Percentiles rank a stretch among this genome's conserved stretches.
Evolutionary conservation across 1,284 basidiomycete genomes (phyloP).

Genomic region (Ceratobasidium sp.): DNA sequence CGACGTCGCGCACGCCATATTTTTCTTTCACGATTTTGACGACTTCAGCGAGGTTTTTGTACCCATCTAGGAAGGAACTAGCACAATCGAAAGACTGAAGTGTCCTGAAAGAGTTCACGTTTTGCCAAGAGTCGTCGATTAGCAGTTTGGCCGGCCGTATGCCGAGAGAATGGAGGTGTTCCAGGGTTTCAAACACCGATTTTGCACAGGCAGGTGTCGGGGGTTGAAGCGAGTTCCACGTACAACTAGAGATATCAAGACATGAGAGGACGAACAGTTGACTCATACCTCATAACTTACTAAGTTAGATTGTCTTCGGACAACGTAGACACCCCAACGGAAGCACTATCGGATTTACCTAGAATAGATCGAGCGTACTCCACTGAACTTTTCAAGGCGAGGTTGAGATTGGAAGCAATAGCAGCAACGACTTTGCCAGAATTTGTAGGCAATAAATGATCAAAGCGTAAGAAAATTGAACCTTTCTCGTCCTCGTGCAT

Average conservation of each 20-base stretch:
- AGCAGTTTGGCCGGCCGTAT: slow-evolving; percentile 45
- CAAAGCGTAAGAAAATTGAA: slow-evolving; percentile 40
- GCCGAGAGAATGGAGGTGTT: slow-evolving; percentile 41
- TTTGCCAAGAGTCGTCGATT: slow-evolving; percentile 49
- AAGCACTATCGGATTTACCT: not conserved
- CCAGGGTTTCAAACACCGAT: slow-evolving; percentile 44
- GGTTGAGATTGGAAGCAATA: slow-evolving; percentile 34
- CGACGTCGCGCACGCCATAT: slow-evolving; percentile 45
- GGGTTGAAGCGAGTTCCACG: slow-evolving; percentile 49
- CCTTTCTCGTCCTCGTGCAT: slow-evolving; percentile 26
- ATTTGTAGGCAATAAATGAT: not conserved
- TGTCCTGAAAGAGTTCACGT: slow-evolving; percentile 36
- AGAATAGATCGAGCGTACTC: slow-evolving; percentile 29
- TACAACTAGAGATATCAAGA: slow-evolving; percentile 40
- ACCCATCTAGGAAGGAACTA: slow-evolving; percentile 43
- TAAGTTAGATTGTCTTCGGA: slow-evolving; percentile 46
- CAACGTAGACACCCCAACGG: not conserved
- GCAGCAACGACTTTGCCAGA: slow-evolving; percentile 27
- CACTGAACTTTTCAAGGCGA: slow-evolving; percentile 40
- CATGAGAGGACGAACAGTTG: not conserved
- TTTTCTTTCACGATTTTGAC: slow-evolving; percentile 45
- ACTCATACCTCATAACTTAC: slow-evolving; percentile 26
- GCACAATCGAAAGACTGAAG: slow-evolving; percentile 45
- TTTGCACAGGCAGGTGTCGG: slow-evolving; percentile 39
- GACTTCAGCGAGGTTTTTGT: slow-evolving; percentile 42